Evolutionary conservation across 2,329 filamentous ascomycete species (phyloP).

Genomic region (Blastomyces silverae): DNA sequence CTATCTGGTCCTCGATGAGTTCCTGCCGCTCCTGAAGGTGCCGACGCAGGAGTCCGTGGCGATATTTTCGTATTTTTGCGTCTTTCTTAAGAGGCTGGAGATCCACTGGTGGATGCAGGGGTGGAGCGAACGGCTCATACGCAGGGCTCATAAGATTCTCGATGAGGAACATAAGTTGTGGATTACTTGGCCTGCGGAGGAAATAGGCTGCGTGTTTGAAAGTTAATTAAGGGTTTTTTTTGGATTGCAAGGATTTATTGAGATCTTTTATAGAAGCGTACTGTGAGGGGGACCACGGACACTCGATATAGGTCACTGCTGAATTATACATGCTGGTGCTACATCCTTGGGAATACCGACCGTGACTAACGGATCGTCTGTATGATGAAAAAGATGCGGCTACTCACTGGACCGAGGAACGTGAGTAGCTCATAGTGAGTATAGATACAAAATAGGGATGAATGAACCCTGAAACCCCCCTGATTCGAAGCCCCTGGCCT

Average conservation of each 20-base stretch:
- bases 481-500: background rate
- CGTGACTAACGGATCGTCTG: background rate
- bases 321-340: no score
- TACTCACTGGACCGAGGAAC: background rate
- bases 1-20: background rate
- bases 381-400: background rate
- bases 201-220: background rate
- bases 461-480: background rate
- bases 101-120: background rate
- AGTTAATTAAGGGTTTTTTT: background rate
- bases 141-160: background rate
- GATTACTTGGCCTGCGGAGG: background rate
- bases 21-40: background rate
- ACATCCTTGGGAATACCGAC: no score
- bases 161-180: slow-evolving; percentile 1
- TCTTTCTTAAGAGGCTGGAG: background rate
- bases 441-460: background rate
- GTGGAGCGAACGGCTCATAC: background rate
- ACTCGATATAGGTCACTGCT: no score
- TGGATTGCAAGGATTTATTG: background rate
- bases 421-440: background rate
- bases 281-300: no score
- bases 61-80: background rate
- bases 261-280: background rate
- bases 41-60: background rate